Percentiles rank a stretch among this genome's conserved stretches.
These are phyloP conservation scores for Daedaleopsis nitida DNA, from an alignment of 768 basidiomycete species.

Conservation along the genomic window DNA sequence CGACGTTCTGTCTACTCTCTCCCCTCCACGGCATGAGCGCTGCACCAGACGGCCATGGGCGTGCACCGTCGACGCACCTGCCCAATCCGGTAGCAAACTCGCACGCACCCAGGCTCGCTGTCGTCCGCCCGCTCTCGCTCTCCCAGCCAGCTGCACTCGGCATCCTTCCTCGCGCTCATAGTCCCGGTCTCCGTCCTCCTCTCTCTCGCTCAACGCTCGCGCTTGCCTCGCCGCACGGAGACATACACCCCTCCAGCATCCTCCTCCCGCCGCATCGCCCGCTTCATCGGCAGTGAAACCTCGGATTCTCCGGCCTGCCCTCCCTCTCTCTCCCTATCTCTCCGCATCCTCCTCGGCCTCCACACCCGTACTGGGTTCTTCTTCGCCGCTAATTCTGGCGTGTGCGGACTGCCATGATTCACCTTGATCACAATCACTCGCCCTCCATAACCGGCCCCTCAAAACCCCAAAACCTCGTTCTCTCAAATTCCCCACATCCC, in stretches of 20 bases:
- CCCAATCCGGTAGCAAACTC: conserved; percentile 17
- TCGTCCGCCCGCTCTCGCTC: neutral
- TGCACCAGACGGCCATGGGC: neutral
- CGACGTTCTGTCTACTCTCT: neutral
- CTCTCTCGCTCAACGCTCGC: conserved; percentile 1
- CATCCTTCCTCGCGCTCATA: neutral
- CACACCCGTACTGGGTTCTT: conserved; percentile 7
- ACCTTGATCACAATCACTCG: conserved; percentile 36
- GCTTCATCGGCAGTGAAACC: neutral
- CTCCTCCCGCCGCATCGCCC: neutral
- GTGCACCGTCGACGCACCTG: conserved; percentile 1
- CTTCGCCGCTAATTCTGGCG: conserved; percentile 25
- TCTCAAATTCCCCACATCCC: conserved; percentile 27
- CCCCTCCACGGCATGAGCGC: neutral
- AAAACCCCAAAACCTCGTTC: conserved; percentile 24
- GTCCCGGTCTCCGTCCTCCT: neutral
- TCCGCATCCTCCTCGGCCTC: conserved; percentile 17
- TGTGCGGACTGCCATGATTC: conserved; percentile 32
- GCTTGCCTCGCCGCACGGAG: conserved; percentile 3
- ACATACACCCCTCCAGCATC: neutral
- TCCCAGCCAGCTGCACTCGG: neutral
- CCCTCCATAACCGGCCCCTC: conserved; percentile 24
- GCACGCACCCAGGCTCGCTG: conserved; percentile 15
- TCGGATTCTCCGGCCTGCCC: conserved; percentile 10
- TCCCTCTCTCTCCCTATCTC: conserved; percentile 20